Conservation (phyloP, 2,329 filamentous ascomycete genomes). For the Epichloe festucae region DNA sequence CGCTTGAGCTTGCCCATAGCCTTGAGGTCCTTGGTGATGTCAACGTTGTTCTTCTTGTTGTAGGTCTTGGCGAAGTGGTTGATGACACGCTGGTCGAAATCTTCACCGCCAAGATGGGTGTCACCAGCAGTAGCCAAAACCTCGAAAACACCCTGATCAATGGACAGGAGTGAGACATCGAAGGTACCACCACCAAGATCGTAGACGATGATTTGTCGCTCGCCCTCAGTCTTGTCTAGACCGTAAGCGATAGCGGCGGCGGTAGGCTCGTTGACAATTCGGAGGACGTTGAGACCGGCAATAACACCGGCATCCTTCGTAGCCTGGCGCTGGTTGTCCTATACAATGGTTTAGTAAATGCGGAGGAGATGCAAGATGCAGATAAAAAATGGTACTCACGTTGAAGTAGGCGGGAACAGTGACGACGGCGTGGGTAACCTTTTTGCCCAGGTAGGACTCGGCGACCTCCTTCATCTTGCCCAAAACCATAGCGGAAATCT, state of each 20-base stretch:
- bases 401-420: constrained; percentile 98
- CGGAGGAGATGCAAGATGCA: too few relatives aligned
- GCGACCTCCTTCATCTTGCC: constrained; percentile 78
- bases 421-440: constrained; percentile 78
- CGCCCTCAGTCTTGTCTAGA: constrained; percentile 71
- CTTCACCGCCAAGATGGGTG: constrained; percentile 94
- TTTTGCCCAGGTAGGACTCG: constrained; percentile 70
- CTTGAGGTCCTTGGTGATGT: constrained; percentile 90
- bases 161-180: constrained; percentile 85
- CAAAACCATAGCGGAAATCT: constrained; percentile 69
- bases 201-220: constrained; percentile 85
- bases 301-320: constrained; percentile 92
- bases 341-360: not conserved
- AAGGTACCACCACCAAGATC: constrained; percentile 92
- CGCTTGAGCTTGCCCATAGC: constrained; percentile 99
- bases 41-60: constrained; percentile 95
- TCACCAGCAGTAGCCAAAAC: constrained; percentile 92
- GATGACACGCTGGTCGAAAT: constrained; percentile 97
- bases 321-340: constrained; percentile 87
- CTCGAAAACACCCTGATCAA: constrained; percentile 87
- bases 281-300: constrained; percentile 86
- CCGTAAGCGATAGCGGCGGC: constrained; percentile 92
- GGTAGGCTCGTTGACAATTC: constrained; percentile 93
- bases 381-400: constrained; percentile 18
- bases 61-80: constrained; percentile 92